A percentile compares a stretch with the other conserved stretches of the same genome.
phyloP scores from a whole-genome alignment of 352 stramenopile species.

The Phytophthora sp. region DNA sequence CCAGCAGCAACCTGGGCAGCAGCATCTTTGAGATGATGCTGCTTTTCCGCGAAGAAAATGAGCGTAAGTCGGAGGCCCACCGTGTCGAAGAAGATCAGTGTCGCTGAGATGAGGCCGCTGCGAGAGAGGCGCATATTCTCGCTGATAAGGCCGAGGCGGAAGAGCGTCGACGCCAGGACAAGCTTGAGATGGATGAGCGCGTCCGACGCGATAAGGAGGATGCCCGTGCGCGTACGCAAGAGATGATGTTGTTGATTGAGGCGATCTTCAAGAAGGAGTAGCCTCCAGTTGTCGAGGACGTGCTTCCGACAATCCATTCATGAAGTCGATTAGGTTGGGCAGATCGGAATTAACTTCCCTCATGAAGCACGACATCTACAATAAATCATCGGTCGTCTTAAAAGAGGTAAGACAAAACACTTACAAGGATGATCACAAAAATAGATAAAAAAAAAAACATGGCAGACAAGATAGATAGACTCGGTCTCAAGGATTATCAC shows the following conservation, averaged over 20 bases:
- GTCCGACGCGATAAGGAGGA: neutral
- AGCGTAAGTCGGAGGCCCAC: conserved; percentile 2
- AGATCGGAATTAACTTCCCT: too few species aligned
- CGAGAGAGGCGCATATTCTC: neutral
- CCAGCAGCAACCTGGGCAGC: neutral
- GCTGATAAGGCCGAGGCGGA: neutral
- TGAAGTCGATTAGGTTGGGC: too few species aligned
- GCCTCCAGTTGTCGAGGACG: neutral
- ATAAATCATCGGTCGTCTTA: too few species aligned
- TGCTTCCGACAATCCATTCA: neutral
- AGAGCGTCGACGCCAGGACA: conserved; percentile 4
- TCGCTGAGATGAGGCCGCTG: neutral
- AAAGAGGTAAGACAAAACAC: too few species aligned
- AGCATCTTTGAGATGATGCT: conserved; percentile 14
- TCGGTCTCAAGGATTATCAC: too few species aligned
- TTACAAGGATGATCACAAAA: too few species aligned
- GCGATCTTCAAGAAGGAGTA: neutral
- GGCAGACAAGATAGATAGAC: too few species aligned
- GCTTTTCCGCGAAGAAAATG: conserved; percentile 12
- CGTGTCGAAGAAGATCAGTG: neutral
- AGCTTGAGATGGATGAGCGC: conserved; percentile 4
- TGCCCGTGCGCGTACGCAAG: neutral
- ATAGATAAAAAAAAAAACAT: too few species aligned
- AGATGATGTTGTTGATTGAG: neutral
- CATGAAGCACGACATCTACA: too few species aligned